Evolutionary conservation across 768 basidiomycete species (phyloP), one percentile per base, ranked within the genome.

Genomic region (Mycena haematopus): DNA sequence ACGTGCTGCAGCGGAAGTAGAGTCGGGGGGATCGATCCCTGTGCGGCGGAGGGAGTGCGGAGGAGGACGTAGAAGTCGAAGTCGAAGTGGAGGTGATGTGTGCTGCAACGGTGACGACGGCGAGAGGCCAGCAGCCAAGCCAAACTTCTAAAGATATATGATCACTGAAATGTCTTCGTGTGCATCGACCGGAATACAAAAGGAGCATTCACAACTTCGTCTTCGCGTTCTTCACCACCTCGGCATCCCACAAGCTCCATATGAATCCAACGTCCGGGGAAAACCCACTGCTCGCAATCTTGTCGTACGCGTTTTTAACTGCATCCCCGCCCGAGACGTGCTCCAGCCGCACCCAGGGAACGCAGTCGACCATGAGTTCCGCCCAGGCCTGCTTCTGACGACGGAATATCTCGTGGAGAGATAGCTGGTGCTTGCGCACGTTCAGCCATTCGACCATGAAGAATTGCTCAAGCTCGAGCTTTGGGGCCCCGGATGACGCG

Each of bases 371-470:
- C 84, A 90, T 86, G 55, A 90, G 70, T 27, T 75, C 80, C n/a
- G 69, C 74, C 89, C 89, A 90, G 7, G 86, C 89, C 11, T 73
- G 50, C 49, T 78, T 75, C 69, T 90, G 89, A 64, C 82, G 69
- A 11, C 56, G 58, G 44, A 80, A 78, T 52, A 90, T 87, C 59
- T 84, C 79, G 14, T 69, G 51, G 0, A 80, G 65, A 0, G 81
- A 71, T 1, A 88, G 73, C 63, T 87, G 79, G 51, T 75, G 74
- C 68, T 76, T 79, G 15, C 88, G 85, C 22, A 80, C 75, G 45
- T 81, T 77, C 2, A 90, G 76, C 89, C 89, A 90, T 71, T 88
- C 86, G 3, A 81, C 80, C 86, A 86, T 88, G 73, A 90, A 90
- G 70, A 90, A 90, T 15, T 74, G 73, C 65, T 88, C 86, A 13